These are phyloP conservation scores for Blastocrithidia nonstop DNA, from an alignment of 208 protist species.

Conservation along the genomic window DNA sequence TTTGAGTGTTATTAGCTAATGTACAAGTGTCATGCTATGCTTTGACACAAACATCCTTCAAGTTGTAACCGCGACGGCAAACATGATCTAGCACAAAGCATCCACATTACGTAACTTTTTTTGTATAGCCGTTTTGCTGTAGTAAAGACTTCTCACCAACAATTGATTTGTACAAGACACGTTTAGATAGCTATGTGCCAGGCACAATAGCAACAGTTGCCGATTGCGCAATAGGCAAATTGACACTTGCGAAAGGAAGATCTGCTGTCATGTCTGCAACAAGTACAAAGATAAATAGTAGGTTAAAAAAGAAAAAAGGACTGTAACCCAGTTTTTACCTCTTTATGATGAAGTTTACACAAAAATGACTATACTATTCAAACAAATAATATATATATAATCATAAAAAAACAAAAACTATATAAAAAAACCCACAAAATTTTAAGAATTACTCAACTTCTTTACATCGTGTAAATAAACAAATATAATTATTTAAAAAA, in stretches of 20 bases:
- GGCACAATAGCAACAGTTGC: neutral
- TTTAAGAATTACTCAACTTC: no score
- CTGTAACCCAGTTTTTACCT: neutral
- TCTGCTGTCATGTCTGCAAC: neutral
- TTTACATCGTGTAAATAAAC: no score
- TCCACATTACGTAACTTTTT: neutral
- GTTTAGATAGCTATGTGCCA: neutral
- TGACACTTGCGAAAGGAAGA: neutral
- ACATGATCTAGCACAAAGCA: neutral
- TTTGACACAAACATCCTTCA: no score
- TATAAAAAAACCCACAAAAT: neutral
- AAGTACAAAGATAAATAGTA: neutral
- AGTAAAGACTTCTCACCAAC: neutral
- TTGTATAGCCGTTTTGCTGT: neutral
- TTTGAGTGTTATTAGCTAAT: no score
- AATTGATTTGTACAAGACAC: neutral
- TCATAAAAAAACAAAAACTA: neutral
- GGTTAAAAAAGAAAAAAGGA: neutral
- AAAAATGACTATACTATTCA: neutral
- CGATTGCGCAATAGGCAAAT: neutral
- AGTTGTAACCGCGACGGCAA: no score
- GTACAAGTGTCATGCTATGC: no score
- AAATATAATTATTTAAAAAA: no score
- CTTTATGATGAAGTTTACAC: neutral
- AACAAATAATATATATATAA: neutral